Evolutionary conservation across 179 eudicot genomes (phyloP).

Genomic region (Amaranthus tricolor): DNA sequence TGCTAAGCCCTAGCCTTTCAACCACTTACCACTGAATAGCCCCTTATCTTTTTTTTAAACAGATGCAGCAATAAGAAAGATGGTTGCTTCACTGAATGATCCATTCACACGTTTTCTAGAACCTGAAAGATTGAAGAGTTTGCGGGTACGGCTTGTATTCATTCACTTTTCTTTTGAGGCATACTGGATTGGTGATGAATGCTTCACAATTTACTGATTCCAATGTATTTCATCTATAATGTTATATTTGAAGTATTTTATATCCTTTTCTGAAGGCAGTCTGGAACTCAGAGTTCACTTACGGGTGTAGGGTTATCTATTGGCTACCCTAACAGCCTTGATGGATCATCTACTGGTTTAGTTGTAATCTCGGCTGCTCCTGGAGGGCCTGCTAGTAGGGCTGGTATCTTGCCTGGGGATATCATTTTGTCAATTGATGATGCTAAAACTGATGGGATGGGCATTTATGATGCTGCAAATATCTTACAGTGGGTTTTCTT

Average conservation of each 20-base stretch:
- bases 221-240: not conserved
- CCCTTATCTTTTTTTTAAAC: not conserved
- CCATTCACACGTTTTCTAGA: slow-evolving; percentile 97
- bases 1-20: not conserved
- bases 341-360: slow-evolving; percentile 58
- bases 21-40: slow-evolving; percentile 1
- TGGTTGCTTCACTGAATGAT: slow-evolving; percentile 86
- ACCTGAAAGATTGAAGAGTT: slow-evolving; percentile 79
- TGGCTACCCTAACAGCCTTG: slow-evolving; percentile 64
- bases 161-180: slow-evolving; percentile 15
- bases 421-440: slow-evolving; percentile 73
- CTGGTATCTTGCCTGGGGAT: slow-evolving; percentile 83
- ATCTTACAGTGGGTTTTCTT: slow-evolving; percentile 70
- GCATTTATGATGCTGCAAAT: slow-evolving; percentile 93
- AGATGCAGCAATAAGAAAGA: slow-evolving; percentile 88
- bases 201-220: not conserved
- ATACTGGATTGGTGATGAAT: not conserved
- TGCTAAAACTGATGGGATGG: slow-evolving; percentile 66
- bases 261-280: slow-evolving; percentile 83
- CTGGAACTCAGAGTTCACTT: slow-evolving; percentile 88
- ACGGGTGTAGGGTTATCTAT: slow-evolving; percentile 94
- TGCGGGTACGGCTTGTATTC: slow-evolving; percentile 64
- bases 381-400: slow-evolving; percentile 85
- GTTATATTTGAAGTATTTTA: slow-evolving; percentile 20
- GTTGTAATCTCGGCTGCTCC: slow-evolving; percentile 86